A percentile compares a stretch with the other conserved stretches of the same genome.
phyloP scores from a whole-genome alignment of 1,284 basidiomycete species.

The Peniophora sp. region DNA sequence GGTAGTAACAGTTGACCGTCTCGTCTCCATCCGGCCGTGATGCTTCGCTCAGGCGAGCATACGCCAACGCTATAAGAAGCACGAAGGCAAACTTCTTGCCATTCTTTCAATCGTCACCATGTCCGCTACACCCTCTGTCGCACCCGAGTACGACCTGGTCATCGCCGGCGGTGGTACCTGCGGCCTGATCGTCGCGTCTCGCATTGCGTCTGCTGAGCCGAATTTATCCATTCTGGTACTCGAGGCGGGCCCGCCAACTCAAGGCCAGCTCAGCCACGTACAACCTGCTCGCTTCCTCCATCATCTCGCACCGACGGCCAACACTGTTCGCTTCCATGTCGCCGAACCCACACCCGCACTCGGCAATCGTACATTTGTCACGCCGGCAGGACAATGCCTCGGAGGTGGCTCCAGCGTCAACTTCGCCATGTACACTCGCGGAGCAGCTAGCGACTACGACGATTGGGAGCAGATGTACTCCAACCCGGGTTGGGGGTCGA shows the following conservation, averaged over 20 bases:
- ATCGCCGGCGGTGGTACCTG: conserved; percentile 41
- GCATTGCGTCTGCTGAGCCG: conserved; percentile 38
- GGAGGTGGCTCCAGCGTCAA: conserved; percentile 58
- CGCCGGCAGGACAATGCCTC: conserved; percentile 38
- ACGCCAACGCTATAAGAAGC: no score
- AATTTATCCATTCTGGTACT: conserved; percentile 34
- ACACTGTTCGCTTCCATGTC: conserved; percentile 34
- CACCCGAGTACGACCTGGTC: conserved; percentile 31
- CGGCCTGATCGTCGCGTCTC: conserved; percentile 38
- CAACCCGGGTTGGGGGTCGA: conserved; percentile 48
- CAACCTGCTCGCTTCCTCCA: conserved; percentile 42
- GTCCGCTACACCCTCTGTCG: conserved; percentile 2
- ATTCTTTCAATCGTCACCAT: no score
- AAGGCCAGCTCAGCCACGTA: conserved; percentile 33
- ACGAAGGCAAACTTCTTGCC: no score
- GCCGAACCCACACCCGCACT: conserved; percentile 35
- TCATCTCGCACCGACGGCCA: conserved; percentile 29
- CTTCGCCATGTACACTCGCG: conserved; percentile 46
- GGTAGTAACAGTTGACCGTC: no score
- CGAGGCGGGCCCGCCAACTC: conserved; percentile 38
- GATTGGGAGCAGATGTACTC: conserved; percentile 38
- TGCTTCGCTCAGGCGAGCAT: no score
- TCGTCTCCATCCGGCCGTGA: no score
- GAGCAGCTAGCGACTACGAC: conserved; percentile 47
- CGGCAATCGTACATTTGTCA: conserved; percentile 31